phyloP scores from a whole-genome alignment of 2,329 filamentous ascomycete species.

The Stagonosporopsis cucurbitacearum region DNA sequence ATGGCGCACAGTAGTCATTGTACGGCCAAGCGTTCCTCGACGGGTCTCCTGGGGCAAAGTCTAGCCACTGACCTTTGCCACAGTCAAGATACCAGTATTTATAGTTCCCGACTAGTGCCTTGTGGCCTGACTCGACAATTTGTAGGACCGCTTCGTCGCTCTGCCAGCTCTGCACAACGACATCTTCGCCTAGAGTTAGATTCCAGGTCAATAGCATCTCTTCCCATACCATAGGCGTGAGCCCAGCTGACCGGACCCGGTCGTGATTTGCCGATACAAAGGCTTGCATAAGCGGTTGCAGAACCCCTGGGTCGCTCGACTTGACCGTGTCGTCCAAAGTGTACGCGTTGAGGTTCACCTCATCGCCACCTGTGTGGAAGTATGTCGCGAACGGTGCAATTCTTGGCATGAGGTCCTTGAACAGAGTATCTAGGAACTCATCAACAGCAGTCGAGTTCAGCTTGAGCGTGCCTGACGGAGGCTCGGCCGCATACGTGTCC shows the following conservation, averaged over 20 bases:
- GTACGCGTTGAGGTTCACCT: conserved; percentile 80
- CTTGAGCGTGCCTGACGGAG: conserved; percentile 70
- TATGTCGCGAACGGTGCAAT: conserved; percentile 68
- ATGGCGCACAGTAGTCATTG: conserved; percentile 79
- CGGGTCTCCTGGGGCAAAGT: conserved; percentile 64
- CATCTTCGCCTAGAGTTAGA: conserved; percentile 71
- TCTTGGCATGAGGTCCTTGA: conserved; percentile 75
- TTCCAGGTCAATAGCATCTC: conserved; percentile 84
- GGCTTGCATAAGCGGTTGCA: conserved; percentile 77
- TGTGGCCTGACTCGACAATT: conserved; percentile 68
- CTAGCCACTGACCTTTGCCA: conserved; percentile 79
- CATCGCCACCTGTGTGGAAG: conserved; percentile 89
- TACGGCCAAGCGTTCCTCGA: conserved; percentile 69
- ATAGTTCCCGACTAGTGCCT: conserved; percentile 77
- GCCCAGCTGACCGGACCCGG: conserved; percentile 66
- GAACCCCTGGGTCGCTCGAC: conserved; percentile 68
- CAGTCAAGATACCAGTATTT: conserved; percentile 87
- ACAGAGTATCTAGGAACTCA: conserved; percentile 73
- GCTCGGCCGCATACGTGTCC: conserved; percentile 61
- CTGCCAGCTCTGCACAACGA: conserved; percentile 81
- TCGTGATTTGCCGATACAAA: conserved; percentile 75
- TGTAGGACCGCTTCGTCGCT: conserved; percentile 66
- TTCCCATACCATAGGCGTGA: conserved; percentile 85
- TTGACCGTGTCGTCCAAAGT: conserved; percentile 71
- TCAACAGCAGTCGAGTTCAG: conserved; percentile 75